phyloP scores from a whole-genome alignment of 208 protist genomes.

The Histomonas meleagridis region DNA sequence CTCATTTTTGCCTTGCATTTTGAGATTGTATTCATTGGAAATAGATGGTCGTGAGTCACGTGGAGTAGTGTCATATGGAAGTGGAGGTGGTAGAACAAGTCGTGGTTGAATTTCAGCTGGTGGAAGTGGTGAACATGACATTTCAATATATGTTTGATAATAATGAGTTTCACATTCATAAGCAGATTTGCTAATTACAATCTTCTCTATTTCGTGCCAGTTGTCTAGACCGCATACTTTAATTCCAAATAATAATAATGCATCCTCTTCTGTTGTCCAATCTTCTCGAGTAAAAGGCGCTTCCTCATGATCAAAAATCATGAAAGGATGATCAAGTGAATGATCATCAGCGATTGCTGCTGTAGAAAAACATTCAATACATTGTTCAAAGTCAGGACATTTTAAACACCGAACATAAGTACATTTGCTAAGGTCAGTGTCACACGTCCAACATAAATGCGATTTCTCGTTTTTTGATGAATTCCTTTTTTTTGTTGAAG shows the following conservation, averaged over 20 bases:
- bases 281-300: neutral
- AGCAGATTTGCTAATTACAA: neutral
- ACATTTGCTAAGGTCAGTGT: neutral
- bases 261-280: slow-evolving; percentile 2
- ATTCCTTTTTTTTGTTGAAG: too few relatives aligned
- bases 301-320: neutral
- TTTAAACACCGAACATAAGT: neutral
- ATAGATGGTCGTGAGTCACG: neutral
- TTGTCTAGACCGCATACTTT: neutral
- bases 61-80: neutral
- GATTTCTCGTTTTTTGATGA: too few relatives aligned
- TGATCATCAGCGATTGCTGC: neutral
- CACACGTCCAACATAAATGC: neutral
- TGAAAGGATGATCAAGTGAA: neutral
- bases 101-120: neutral
- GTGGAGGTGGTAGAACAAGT: neutral
- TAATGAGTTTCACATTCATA: neutral
- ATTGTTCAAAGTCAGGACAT: neutral
- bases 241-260: neutral
- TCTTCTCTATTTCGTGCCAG: neutral
- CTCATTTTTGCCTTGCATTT: neutral
- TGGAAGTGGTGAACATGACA: neutral
- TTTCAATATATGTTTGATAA: slow-evolving; percentile 4
- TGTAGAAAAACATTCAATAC: neutral
- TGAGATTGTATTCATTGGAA: neutral